Conservation (phyloP, 148 eudicot species). For the Cornus florida region DNA sequence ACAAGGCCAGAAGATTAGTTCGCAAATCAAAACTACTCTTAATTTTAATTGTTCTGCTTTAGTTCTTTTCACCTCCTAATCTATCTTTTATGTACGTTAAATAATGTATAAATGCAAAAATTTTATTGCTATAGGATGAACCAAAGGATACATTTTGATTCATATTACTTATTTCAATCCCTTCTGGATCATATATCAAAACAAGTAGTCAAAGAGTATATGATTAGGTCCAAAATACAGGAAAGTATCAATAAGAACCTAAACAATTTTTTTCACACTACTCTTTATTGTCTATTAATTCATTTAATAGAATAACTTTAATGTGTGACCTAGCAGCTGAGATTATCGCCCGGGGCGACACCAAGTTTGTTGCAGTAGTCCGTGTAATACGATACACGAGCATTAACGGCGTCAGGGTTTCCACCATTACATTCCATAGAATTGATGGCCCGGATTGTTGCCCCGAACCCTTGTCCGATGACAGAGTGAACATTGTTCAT, state of each 20-base stretch:
- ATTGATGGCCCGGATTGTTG: conserved; percentile 29
- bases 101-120: too few relatives aligned
- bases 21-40: too few relatives aligned
- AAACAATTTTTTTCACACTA: not conserved
- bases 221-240: too few relatives aligned
- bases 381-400: conserved; percentile 22
- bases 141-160: too few relatives aligned
- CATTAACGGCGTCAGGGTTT: conserved; percentile 3
- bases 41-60: too few relatives aligned
- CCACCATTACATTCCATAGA: conserved; percentile 24
- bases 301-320: not conserved
- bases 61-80: too few relatives aligned
- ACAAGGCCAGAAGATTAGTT: too few relatives aligned
- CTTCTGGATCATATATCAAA: too few relatives aligned
- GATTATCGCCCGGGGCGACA: conserved; percentile 27
- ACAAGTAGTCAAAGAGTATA: too few relatives aligned
- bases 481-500: conserved; percentile 19
- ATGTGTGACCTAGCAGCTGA: conserved; percentile 14
- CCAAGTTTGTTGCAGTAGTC: conserved; percentile 23
- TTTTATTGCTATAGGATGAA: too few relatives aligned
- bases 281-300: not conserved
- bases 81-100: too few relatives aligned
- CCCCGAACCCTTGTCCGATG: conserved; percentile 24
- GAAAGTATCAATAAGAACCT: not conserved
- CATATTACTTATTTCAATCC: too few relatives aligned